Percentiles rank a stretch among this genome's conserved stretches.
Conservation (phyloP, 495 filamentous ascomycete species). For the Podospora sp. region DNA sequence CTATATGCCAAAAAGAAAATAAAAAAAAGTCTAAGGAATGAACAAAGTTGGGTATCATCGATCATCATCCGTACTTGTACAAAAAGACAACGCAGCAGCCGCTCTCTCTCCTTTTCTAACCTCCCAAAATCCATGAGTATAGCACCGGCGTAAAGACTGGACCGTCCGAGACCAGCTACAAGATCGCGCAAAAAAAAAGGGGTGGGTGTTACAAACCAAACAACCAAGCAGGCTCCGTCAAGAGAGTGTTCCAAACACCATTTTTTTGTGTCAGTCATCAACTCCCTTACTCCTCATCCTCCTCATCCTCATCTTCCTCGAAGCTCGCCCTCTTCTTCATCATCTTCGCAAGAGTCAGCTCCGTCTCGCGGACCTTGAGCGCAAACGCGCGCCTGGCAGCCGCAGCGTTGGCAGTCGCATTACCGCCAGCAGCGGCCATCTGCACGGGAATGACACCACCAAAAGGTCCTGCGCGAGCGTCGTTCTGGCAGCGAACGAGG, state of each 20-base stretch:
- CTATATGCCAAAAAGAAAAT: not conserved
- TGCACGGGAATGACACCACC: constrained; percentile 59
- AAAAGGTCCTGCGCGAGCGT: constrained; percentile 53
- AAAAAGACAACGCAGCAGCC: constrained; percentile 1
- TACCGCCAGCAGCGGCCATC: constrained; percentile 32
- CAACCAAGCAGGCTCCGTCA: not conserved
- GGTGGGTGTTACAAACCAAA: not conserved
- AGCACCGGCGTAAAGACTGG: not conserved
- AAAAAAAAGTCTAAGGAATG: not conserved
- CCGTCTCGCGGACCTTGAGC: constrained; percentile 7
- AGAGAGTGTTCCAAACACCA: not conserved
- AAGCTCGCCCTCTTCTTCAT: constrained; percentile 10
- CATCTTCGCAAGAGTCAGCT: constrained; percentile 12
- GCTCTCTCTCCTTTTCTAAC: not conserved
- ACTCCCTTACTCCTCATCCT: constrained; percentile 11
- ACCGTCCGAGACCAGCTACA: not conserved
- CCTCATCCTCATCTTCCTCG: constrained; percentile 12
- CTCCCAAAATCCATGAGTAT: not conserved
- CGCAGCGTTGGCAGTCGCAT: not conserved
- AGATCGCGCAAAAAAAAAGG: not conserved
- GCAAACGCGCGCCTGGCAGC: constrained; percentile 12
- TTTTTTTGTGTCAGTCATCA: not conserved
- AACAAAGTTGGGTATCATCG: not conserved
- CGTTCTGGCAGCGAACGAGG: constrained; percentile 56
- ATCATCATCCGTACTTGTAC: too few relatives aligned